phyloP scores from a whole-genome alignment of 1,139 yeast species.

The Sugiyamaella pinicola region DNA sequence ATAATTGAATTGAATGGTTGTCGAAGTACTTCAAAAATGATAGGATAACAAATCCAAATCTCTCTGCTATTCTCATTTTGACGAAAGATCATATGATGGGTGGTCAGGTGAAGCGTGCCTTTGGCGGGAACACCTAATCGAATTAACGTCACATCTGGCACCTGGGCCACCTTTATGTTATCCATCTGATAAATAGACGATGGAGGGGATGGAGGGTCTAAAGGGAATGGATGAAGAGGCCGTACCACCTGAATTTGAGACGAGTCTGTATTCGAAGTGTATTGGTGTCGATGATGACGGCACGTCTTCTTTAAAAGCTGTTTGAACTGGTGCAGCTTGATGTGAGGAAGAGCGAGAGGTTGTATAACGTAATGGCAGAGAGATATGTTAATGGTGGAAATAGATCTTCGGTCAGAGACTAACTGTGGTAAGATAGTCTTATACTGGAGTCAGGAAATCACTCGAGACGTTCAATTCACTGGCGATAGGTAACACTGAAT shows the following conservation, averaged over 20 bases:
- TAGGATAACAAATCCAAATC: constrained; percentile 92
- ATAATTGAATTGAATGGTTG: constrained; percentile 42
- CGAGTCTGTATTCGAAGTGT: background rate
- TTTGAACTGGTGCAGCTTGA: background rate
- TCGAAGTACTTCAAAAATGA: constrained; percentile 68
- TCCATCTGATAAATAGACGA: constrained; percentile 49
- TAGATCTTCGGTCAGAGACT: too few species aligned
- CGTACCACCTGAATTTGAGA: background rate
- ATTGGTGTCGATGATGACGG: background rate
- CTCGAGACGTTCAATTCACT: too few species aligned
- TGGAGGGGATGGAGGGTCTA: constrained; percentile 8
- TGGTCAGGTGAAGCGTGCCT: constrained; percentile 78
- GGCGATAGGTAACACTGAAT: too few species aligned
- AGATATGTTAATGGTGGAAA: too few species aligned
- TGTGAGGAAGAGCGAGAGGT: too few species aligned
- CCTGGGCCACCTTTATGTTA: constrained; percentile 56
- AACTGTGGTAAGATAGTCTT: too few species aligned
- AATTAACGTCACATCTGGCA: constrained; percentile 66
- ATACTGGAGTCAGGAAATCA: too few species aligned
- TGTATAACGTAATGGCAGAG: too few species aligned
- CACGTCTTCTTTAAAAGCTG: background rate
- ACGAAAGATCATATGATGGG: constrained; percentile 83
- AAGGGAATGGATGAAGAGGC: background rate
- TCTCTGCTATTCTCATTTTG: constrained; percentile 54
- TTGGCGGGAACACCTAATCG: constrained; percentile 65